Evolutionary conservation across 2,329 filamentous ascomycete species (phyloP).

Genomic region (Teratosphaeria destructans): DNA sequence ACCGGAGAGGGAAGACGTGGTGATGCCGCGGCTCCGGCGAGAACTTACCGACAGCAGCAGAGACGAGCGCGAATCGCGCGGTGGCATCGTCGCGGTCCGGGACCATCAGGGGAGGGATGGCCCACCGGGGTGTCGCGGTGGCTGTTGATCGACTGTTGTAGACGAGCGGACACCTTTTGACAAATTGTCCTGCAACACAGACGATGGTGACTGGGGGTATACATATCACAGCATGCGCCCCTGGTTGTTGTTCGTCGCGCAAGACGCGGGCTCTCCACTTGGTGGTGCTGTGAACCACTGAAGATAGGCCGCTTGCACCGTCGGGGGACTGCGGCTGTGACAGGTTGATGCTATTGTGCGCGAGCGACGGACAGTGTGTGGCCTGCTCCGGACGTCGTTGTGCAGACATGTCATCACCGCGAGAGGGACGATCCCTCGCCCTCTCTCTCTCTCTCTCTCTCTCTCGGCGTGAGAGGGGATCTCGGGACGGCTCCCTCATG

Average conservation of each 20-base stretch:
- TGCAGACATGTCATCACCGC: not conserved
- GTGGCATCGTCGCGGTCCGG: not conserved
- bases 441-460: not conserved
- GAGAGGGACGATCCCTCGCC: not conserved
- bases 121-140: not conserved
- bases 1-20: not conserved
- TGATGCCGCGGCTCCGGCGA: not conserved
- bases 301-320: not conserved
- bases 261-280: not conserved
- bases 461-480: not conserved
- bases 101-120: not conserved
- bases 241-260: conserved; percentile 1
- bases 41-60: not conserved
- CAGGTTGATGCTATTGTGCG: not conserved
- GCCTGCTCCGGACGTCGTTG: not conserved
- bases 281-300: not conserved
- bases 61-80: not conserved
- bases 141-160: not conserved
- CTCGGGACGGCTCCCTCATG: not conserved
- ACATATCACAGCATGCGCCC: not conserved
- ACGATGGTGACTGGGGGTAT: not conserved
- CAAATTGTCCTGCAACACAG: conserved; percentile 2
- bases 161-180: not conserved
- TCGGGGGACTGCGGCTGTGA: not conserved
- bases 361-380: not conserved